Evolutionary conservation across 805 yeast species (phyloP).

Genomic region (Ogataea pilisensis): DNA sequence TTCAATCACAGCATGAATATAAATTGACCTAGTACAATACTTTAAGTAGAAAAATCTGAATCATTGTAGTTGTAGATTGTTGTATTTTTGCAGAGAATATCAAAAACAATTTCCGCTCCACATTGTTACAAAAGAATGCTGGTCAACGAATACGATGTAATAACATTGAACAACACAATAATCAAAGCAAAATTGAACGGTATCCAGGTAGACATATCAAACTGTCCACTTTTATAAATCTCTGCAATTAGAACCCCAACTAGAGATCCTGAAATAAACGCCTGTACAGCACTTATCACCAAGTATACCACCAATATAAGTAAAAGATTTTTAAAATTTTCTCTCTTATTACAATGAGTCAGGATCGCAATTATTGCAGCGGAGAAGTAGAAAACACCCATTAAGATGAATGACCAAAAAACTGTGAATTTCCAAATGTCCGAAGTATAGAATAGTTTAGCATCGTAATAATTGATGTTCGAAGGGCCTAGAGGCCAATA

Average conservation of each 20-base stretch:
- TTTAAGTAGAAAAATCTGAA: no score
- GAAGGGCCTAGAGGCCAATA: conserved; percentile 56
- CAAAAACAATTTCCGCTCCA: neutral
- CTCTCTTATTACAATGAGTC: conserved; percentile 38
- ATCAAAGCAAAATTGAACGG: conserved; percentile 80
- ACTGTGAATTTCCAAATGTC: conserved; percentile 85
- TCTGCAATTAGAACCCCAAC: conserved; percentile 73
- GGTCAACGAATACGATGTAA: conserved; percentile 61
- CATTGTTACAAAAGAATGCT: conserved; percentile 35
- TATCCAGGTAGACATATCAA: conserved; percentile 93
- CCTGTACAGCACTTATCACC: conserved; percentile 57
- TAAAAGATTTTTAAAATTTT: conserved; percentile 26
- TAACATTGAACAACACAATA: conserved; percentile 60
- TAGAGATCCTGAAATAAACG: conserved; percentile 67
- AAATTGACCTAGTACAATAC: no score
- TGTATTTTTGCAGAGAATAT: no score
- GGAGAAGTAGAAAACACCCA: conserved; percentile 53
- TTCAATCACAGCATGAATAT: no score
- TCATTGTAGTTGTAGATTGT: no score
- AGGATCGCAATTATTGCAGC: conserved; percentile 63
- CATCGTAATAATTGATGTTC: conserved; percentile 34
- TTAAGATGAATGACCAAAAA: conserved; percentile 74
- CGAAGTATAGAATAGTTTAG: conserved; percentile 60
- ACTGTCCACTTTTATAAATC: conserved; percentile 72
- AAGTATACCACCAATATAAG: conserved; percentile 45